Base-by-base conservation (phyloP, 1,284 basidiomycete species). In the Ganoderma lingzhi region DNA sequence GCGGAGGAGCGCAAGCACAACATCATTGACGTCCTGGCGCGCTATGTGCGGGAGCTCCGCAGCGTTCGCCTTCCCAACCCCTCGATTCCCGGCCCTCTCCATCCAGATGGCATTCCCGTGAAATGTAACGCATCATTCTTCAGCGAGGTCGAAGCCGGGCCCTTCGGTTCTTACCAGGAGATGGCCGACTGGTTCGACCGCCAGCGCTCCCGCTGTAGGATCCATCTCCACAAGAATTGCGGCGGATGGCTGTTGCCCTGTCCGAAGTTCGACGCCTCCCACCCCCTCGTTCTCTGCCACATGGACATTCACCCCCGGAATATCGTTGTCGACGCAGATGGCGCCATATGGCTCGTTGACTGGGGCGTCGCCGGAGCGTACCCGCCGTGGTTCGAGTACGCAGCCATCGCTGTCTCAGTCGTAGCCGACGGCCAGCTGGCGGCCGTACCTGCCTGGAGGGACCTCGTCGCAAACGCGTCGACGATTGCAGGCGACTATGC, bases 131-230 rank as follows among this genome's bases (percentile, higher is more conserved):
- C 2, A 3, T 56, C 55, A 0, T 56, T 56, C 55, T 56, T 56
- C 55, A 56, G 15, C 30, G 15, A 56, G 0, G 55, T 19, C 55
- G 6, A 56, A 1, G 55, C 55, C 3, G 55, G 55, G 6, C 55
- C 30, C 0, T 56, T 56, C 55, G 0, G 55, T 1, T 56, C 30
- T 0, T 56, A 56, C 30, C 55, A 56, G 30, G 55, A 56, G 55
- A 56, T 56, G 55, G 55, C 55, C 35, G 30, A 35, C 55, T 56
- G 55, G 55, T 56, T 56, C 17, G 55, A 56, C 19, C 55, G 55
- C 30, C 55, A 56, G 55, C 30, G 55, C 15, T 8, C 5, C 32
- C 55, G 55, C 30, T 2, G 1, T 30, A 35, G 55, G 32, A 56
- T 56, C 28, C 19, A 56, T 30, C 14, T 19, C 15, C 55, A 56